Base-by-base conservation (phyloP, 768 basidiomycete species). In the Tylopilus balloui region DNA sequence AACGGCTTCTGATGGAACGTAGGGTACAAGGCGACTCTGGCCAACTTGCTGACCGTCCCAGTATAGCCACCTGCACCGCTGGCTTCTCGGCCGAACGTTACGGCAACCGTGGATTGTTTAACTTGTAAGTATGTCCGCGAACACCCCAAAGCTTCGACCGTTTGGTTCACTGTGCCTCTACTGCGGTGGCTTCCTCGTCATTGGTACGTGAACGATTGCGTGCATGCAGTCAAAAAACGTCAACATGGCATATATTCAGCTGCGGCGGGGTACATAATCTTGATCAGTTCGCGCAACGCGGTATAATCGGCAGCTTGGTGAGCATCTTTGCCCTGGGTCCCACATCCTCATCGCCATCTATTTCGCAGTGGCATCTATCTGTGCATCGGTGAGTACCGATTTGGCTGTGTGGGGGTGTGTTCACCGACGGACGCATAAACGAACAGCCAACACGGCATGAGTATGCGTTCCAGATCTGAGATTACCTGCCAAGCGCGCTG, bases 21-120 rank as follows among this genome's bases (percentile, higher is more conserved):
- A 79, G 84, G 85, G 8, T 88, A 73, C 63, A 67, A 69, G n/a
- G 83, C 85, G 4, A 87, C 86, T 0, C 74, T 75, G 0, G 87
- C 88, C 8, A 89, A 90, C 63, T 71, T 90, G 35, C 65, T 90
- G 46, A 86, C 84, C 4, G 86, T 89, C 4, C 88, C 88, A 0
- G 84, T 54, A 69, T 82, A 20, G 63, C 80, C 32, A 89, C 88
- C 4, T 85, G 81, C 58, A 45, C 66, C 0, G 79, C 87, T 27
- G 86, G 84, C 6, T 84, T 73, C 62, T 41, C 72, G 9, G 84
- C 84, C 1, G 86, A 89, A 61, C 71, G 77, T 42, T 72, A 74
- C 50, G 79, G 81, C 15, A 71, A 73, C 35, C 71, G 88, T 51
- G 85, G 82, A 2, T 70, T 75, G 40, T 77, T 84, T 55, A 86